Percentiles rank a stretch among this genome's conserved stretches.
These are phyloP conservation scores for Dillenia turbinata DNA, from an alignment of 164 flowering plant species.

Conservation along the genomic window DNA sequence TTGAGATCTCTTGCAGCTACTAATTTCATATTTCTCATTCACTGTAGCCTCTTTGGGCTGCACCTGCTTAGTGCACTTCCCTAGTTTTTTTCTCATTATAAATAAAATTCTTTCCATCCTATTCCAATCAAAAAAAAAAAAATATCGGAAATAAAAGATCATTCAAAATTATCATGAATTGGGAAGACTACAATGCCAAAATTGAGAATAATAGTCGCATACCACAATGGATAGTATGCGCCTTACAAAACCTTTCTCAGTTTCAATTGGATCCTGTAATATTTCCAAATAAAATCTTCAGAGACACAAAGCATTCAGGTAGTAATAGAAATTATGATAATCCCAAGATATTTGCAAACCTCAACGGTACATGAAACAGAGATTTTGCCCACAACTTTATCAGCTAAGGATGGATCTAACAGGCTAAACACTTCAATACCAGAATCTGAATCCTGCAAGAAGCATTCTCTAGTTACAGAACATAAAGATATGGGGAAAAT, in stretches of 20 bases:
- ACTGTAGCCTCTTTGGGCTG: too few species aligned
- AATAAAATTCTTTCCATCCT: too few species aligned
- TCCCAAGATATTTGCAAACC: conserved; percentile 35
- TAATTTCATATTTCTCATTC: too few species aligned
- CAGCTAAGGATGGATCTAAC: conserved; percentile 57
- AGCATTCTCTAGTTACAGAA: neutral
- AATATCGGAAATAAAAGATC: too few species aligned
- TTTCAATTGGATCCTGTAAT: conserved; percentile 83
- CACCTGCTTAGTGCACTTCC: too few species aligned
- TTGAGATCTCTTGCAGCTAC: too few species aligned
- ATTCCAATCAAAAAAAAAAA: too few species aligned
- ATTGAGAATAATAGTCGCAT: conserved; percentile 8
- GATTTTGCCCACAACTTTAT: conserved; percentile 56
- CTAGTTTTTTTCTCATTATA: too few species aligned
- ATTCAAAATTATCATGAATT: too few species aligned
- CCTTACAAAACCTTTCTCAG: conserved; percentile 72
- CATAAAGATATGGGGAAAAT: neutral
- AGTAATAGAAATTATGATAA: neutral
- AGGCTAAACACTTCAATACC: conserved; percentile 44
- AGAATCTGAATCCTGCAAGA: conserved; percentile 55
- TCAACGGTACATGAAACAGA: conserved; percentile 68
- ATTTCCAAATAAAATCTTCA: conserved; percentile 6
- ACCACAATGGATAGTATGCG: conserved; percentile 91
- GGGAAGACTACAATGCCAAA: too few species aligned
- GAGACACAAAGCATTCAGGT: neutral